These are phyloP conservation scores for Fonsecaea multimorphosa DNA, from an alignment of 2,329 filamentous ascomycete genomes.

Conservation along the genomic window DNA sequence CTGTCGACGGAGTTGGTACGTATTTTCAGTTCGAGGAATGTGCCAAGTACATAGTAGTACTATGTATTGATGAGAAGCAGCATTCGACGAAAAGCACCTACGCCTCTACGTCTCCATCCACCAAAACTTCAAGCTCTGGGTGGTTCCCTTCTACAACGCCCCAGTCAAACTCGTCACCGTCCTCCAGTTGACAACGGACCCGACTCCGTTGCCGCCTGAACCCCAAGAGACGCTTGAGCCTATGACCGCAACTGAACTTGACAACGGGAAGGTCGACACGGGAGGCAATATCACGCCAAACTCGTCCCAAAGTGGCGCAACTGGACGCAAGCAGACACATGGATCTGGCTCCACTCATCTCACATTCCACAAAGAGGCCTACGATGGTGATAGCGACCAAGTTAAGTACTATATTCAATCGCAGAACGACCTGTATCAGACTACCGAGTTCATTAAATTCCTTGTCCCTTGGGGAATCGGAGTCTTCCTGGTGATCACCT, in stretches of 20 bases:
- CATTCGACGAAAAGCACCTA: conserved; percentile 69
- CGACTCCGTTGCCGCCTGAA: conserved; percentile 49
- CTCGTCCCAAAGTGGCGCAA: not conserved
- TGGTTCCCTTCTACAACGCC: conserved; percentile 75
- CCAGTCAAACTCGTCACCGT: conserved; percentile 72
- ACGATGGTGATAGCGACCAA: not conserved
- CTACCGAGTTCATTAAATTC: conserved; percentile 77
- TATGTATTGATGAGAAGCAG: conserved; percentile 50
- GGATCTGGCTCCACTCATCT: not conserved
- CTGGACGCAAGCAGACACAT: not conserved
- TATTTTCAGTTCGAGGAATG: conserved; percentile 4
- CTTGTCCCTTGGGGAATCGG: conserved; percentile 66
- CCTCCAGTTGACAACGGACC: conserved; percentile 65
- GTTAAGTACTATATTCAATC: conserved; percentile 69
- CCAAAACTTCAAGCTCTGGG: conserved; percentile 78
- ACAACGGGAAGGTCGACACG: not conserved
- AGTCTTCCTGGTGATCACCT: conserved; percentile 61
- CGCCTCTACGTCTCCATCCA: conserved; percentile 75
- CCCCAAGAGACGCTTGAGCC: conserved; percentile 41
- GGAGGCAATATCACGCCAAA: not conserved
- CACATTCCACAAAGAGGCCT: not conserved
- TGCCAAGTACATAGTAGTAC: too few relatives aligned
- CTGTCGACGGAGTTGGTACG: conserved; percentile 66
- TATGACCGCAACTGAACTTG: conserved; percentile 21
- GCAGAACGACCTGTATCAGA: conserved; percentile 84